Evolutionary conservation across 1,284 basidiomycete genomes (phyloP).

Genomic region (Salmacisia buchloeana): DNA sequence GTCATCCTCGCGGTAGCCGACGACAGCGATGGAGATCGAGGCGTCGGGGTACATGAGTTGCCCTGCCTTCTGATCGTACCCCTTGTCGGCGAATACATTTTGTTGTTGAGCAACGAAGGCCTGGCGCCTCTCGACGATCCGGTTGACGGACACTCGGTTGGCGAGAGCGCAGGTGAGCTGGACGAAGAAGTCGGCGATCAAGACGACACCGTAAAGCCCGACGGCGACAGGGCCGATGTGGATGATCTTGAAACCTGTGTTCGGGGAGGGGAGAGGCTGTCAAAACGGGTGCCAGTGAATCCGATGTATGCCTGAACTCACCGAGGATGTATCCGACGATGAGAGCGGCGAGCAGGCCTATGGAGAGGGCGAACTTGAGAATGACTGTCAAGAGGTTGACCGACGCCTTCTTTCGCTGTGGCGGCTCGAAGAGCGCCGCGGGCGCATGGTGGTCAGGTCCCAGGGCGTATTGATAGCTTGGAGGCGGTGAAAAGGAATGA

Average conservation of each 20-base stretch:
- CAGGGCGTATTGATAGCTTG: not conserved
- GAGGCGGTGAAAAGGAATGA: not conserved
- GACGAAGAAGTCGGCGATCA: constrained; percentile 10
- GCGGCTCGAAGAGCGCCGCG: not conserved
- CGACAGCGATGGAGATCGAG: constrained; percentile 11
- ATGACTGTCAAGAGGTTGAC: not conserved
- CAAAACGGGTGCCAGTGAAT: not conserved
- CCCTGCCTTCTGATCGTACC: not conserved
- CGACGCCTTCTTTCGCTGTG: constrained; percentile 1
- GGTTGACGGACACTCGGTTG: constrained; percentile 6
- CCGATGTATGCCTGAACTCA: not conserved
- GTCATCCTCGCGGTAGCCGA: constrained; percentile 14
- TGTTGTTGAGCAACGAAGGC: not conserved
- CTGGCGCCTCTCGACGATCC: not conserved
- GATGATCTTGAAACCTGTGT: constrained; percentile 5
- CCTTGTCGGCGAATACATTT: constrained; percentile 1
- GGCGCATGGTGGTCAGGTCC: constrained; percentile 1
- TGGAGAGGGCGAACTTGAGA: constrained; percentile 6
- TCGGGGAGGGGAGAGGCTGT: not conserved
- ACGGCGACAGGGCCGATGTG: constrained; percentile 5
- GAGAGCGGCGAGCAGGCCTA: constrained; percentile 1
- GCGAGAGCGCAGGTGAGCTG: constrained; percentile 8
- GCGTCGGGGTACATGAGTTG: constrained; percentile 9
- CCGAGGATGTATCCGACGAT: not conserved
- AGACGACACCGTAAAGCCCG: constrained; percentile 8